Evolutionary conservation across 768 basidiomycete genomes (phyloP), one percentile per base, ranked within the genome.

Genomic region (Termitomyces bulborhizus): DNA sequence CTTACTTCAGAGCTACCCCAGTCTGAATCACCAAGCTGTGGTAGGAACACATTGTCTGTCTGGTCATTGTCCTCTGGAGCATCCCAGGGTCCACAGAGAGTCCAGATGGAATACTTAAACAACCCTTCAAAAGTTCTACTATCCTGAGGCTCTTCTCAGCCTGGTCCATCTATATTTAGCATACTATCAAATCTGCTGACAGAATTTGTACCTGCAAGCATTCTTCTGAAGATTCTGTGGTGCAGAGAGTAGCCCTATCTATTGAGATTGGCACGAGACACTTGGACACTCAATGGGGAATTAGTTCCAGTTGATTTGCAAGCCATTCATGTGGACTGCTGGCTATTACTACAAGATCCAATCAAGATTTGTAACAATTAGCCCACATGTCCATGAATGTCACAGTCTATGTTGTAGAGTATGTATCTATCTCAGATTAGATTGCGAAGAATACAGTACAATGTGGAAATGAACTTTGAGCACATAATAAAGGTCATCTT

Each of bases 381-480:
- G 31, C 8, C 31, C 31, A 32, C 31, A 32, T 32, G 31, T 32
- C 31, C 9, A 32, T 8, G 31, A 32, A 8, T 9, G 31, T 8
- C 31, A 32, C 29, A 32, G 31, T 32, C 3, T 9, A 32, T 32
- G 31, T 32, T 9, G 31, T 9, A 32, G 8, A 32, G n/a, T n/a
- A n/a, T 9, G 31, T 32, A 32, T 32, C 31, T 8, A 32, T 32
- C 31, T 32, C 31, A n/a, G 81, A 64, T 67, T 32, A 1, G 1
- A 32, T 49, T 43, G 24, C 39, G 42, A 24, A 29, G 32, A 11
- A 15, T 18, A 32, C n/a, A 46, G 40, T 43, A 24, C 18, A 40
- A 34, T 40, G 27, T 49, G 45, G 57, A 42, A 36, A 47, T 54
- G 47, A 54, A 49, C 41, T 27, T 44, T 7, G 18, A 31, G 32